Percentiles rank a stretch among this genome's conserved stretches.
phyloP scores from a whole-genome alignment of 768 basidiomycete species.

The Neoboletus magnificus region DNA sequence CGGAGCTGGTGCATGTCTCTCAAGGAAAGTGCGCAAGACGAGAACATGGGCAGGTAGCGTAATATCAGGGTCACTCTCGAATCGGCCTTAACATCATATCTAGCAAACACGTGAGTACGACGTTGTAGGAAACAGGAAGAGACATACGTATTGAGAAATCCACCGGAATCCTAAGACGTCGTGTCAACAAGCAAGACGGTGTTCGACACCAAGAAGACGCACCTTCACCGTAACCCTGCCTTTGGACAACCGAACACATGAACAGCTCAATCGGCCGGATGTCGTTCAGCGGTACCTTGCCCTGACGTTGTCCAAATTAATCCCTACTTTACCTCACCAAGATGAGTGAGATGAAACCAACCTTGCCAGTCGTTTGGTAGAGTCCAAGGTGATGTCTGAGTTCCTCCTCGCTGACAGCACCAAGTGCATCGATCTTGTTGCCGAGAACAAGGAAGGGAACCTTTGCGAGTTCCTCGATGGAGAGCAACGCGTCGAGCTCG shows the following conservation, averaged over 20 bases:
- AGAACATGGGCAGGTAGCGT: constrained; percentile 23
- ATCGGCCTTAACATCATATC: constrained; percentile 23
- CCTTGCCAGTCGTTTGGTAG: constrained; percentile 99
- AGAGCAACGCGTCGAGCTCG: constrained; percentile 92
- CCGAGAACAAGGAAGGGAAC: constrained; percentile 98
- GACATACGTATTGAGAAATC: constrained; percentile 92
- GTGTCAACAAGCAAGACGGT: constrained; percentile 4
- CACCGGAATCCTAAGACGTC: constrained; percentile 74
- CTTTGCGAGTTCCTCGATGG: constrained; percentile 91
- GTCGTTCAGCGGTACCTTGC: constrained; percentile 94
- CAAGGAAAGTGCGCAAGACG: constrained; percentile 9
- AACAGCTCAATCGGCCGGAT: constrained; percentile 98
- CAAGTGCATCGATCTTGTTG: constrained; percentile 99
- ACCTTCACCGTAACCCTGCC: constrained; percentile 98
- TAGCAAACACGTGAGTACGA: constrained; percentile 11
- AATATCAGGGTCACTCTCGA: constrained; percentile 11
- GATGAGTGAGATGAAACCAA: constrained; percentile 29
- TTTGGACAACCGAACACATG: constrained; percentile 99
- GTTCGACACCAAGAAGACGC: constrained; percentile 9
- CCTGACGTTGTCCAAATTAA: constrained; percentile 45
- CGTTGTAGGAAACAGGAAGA: not conserved
- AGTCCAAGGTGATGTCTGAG: constrained; percentile 91
- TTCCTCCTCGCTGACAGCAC: constrained; percentile 97
- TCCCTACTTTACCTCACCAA: not conserved
- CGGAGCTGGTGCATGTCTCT: constrained; percentile 9